Evolutionary conservation across 1,139 yeast genomes (phyloP), one percentile per base, ranked within the genome.

Genomic region (Hyphopichia buzzinii): DNA sequence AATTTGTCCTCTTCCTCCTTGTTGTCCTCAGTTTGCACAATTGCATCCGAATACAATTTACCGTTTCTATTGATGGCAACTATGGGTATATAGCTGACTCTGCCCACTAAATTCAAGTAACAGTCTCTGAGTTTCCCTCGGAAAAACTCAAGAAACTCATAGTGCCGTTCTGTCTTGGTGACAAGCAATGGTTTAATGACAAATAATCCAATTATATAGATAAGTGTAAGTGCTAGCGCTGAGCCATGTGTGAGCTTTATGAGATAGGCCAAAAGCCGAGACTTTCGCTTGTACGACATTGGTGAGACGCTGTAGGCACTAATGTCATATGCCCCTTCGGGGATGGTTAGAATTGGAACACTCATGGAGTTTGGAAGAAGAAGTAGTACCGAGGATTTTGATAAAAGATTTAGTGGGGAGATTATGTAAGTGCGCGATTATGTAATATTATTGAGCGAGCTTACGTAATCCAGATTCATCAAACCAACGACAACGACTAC

Each of bases 311-410:
- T 34, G 40, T 62, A 67, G 8, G 52, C 42, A 13, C 54, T 43
- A 2, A 66, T 57, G 39, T 70, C 71, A 42, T 60, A 71, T 1
- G 75, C 67, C 2, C 69, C 39, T 41, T 71, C 77, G 2, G 77
- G 75, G 1, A 71, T 67, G 1, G 76, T 65, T 14, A 69, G 51
- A 17, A 57, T 49, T 2, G 74, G 73, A 5, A 69, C 57, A 17
- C 26, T 25, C 24, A 39, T 46, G 4, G n/a, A n/a, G n/a, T n/a
- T n/a, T n/a, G n/a, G n/a, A n/a, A n/a, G n/a, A n/a, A n/a, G n/a
- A n/a, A n/a, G n/a, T n/a, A n/a, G n/a, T n/a, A n/a, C n/a, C n/a
- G n/a, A n/a, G n/a, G n/a, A n/a, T n/a, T n/a, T n/a, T n/a, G n/a
- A n/a, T n/a, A n/a, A n/a, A n/a, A n/a, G n/a, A n/a, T n/a, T n/a